Base-by-base conservation (phyloP, 345 rosid species). In the Limnanthes douglasii region DNA sequence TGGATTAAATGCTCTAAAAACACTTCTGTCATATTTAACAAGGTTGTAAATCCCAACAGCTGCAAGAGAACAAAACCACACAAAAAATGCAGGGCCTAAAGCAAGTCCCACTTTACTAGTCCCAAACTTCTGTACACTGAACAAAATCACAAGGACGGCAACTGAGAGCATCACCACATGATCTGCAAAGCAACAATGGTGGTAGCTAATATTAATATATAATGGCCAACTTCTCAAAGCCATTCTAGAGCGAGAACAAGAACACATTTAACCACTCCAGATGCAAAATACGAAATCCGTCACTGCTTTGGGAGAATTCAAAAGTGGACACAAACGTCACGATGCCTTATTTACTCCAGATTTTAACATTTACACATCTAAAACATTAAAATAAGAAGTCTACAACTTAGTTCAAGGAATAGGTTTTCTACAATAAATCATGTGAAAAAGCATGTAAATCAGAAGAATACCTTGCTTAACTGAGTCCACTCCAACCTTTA, bases 41-140 rank as follows among this genome's bases (percentile, higher is more conserved):
- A 90, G 72, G 72, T 84, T 90, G 66, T 80, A 67, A 44, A 84
- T 69, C 39, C 98, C 96, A 49, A 90, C 51, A 48, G 73, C 80
- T 7, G 94, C 98, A 51, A 84, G 92, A 59, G 75, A 77, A 53
- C 96, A 84, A 65, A 90, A 90, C 98, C 98, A 90, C 49, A 84
- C 17, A 46, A 90, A 80, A 57, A 90, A 67, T 40, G 98, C 96
- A 32, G 98, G 98, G 49, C 94, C 96, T 18, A 90, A 71, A 38
- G 39, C 82, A 53, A 90, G 76, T 47, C 98, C 98, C 46, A 85
- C 93, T 68, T 90, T 90, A 70, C 98, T 90, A 39, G 98, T 84
- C 58, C 98, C 98, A 65, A 60, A 84, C 75, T 80, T 84, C 69
- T 90, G 98, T 54, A 90, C 71, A 62, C 96, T 80, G 62, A 90